Base-by-base conservation (phyloP, 306 rosid genomes). In the Urtica urens region DNA sequence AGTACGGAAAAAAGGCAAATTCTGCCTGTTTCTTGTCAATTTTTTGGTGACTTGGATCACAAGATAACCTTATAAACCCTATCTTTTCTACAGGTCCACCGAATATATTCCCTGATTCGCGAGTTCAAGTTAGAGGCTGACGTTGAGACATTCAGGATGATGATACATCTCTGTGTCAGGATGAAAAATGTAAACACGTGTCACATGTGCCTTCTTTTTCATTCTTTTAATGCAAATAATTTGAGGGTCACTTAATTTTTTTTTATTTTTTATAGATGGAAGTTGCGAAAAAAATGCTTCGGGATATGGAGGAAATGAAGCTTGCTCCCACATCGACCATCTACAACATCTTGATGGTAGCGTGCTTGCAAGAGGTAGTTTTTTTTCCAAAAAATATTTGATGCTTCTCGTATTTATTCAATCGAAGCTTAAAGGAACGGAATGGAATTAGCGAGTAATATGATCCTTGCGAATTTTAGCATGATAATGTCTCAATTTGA, bases 261-360 rank as follows among this genome's bases (percentile, higher is more conserved):
- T 35, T 35, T 31, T 7, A 31, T 31, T n/a, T n/a, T n/a, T 31
- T 35, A 35, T 78, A 90, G 97, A 77, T 72, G 73, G 65, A 48
- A 35, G 71, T 77, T 51, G 95, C 97, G 11, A 71, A 72, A 67
- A 41, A 47, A 64, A 56, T 90, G 77, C 70, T 84, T 31, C 48
- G 44, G 44, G 85, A 77, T 57, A 57, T 73, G 35, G 52, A 71
- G 60, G 58, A 75, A 66, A 61, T 64, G 76, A 60, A 69, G 52
- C 23, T 79, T 65, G 63, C 27, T 35, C 76, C 84, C 35, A 70
- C 78, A 0, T 1, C 72, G 11, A 11, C 17, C 71, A 79, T 84
- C 84, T 90, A 77, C 78, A 84, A 90, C 67, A 66, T 82, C 53
- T 81, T 90, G 58, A 70, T 90, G 84, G 80, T 63, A n/a, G 97